A percentile compares a stretch with the other conserved stretches of the same genome.
phyloP scores from a whole-genome alignment of 2,329 filamentous ascomycete genomes.

The Neonectria faginata region DNA sequence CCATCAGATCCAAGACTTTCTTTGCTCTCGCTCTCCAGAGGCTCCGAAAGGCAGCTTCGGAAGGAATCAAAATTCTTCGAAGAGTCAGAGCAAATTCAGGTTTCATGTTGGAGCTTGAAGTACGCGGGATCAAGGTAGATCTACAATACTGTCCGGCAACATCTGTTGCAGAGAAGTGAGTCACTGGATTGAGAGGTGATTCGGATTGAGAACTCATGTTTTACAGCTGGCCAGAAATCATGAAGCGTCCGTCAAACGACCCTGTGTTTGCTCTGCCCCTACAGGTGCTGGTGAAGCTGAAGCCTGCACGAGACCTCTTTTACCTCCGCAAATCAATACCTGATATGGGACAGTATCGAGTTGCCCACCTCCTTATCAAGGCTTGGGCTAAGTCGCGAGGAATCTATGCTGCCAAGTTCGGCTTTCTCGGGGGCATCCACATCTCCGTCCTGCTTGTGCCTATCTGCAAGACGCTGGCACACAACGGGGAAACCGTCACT shows the following conservation, averaged over 20 bases:
- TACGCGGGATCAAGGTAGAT: slow-evolving; percentile 70
- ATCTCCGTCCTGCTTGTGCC: slow-evolving; percentile 71
- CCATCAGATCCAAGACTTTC: slow-evolving; percentile 70
- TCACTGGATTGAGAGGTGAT: background rate
- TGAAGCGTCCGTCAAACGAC: slow-evolving; percentile 62
- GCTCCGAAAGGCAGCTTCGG: slow-evolving; percentile 59
- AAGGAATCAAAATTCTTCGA: slow-evolving; percentile 64
- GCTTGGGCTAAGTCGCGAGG: slow-evolving; percentile 72
- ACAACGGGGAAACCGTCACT: slow-evolving; percentile 52
- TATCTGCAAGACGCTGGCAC: slow-evolving; percentile 66
- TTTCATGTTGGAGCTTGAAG: slow-evolving; percentile 72
- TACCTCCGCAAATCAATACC: slow-evolving; percentile 72
- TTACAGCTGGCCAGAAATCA: slow-evolving; percentile 58
- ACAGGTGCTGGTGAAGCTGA: slow-evolving; percentile 70
- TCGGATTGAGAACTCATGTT: slow-evolving; percentile 1
- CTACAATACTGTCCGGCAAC: slow-evolving; percentile 74
- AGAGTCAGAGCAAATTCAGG: slow-evolving; percentile 69
- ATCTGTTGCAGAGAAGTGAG: slow-evolving; percentile 62
- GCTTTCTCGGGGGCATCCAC: slow-evolving; percentile 74
- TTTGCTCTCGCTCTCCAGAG: slow-evolving; percentile 69
- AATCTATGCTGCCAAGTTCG: slow-evolving; percentile 73
- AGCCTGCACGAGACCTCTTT: slow-evolving; percentile 71
- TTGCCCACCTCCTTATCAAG: slow-evolving; percentile 70
- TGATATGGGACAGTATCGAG: slow-evolving; percentile 66
- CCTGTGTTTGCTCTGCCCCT: slow-evolving; percentile 67